phyloP scores from a whole-genome alignment of 2,329 filamentous ascomycete species.

The Fonsecaea monophora region DNA sequence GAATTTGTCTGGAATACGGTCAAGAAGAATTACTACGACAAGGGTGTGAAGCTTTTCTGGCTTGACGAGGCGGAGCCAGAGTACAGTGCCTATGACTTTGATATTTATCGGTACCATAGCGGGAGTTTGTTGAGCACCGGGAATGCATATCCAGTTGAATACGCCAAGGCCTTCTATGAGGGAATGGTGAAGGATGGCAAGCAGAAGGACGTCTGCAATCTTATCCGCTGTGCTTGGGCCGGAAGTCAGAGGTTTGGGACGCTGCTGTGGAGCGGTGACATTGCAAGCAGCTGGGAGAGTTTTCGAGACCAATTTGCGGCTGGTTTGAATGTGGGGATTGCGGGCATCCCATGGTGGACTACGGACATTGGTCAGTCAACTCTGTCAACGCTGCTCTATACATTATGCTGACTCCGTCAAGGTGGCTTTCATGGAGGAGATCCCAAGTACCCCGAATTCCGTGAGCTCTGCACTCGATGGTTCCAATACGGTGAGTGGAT shows the following conservation, averaged over 20 bases:
- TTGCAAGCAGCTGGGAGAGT: conserved; percentile 67
- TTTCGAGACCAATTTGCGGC: conserved; percentile 67
- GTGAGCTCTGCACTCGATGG: conserved; percentile 71
- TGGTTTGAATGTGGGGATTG: conserved; percentile 69
- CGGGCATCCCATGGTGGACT: conserved; percentile 72
- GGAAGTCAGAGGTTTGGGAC: conserved; percentile 69
- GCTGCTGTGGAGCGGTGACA: conserved; percentile 71
- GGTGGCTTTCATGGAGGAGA: conserved; percentile 71
- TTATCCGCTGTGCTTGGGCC: conserved; percentile 64
- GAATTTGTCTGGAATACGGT: conserved; percentile 66
- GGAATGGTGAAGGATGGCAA: conserved; percentile 62
- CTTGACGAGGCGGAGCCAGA: conserved; percentile 74
- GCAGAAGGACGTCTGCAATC: conserved; percentile 59
- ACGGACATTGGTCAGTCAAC: conserved; percentile 63
- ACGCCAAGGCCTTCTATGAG: conserved; percentile 66
- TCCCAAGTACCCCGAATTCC: conserved; percentile 61
- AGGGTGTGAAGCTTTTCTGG: conserved; percentile 71
- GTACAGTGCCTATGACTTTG: conserved; percentile 70
- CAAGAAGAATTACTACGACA: conserved; percentile 66
- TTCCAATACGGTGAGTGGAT: conserved; percentile 68
- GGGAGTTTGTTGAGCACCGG: conserved; percentile 64
- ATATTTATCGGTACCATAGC: conserved; percentile 67
- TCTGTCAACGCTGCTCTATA: conserved; percentile 53
- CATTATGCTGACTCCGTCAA: conserved; percentile 10
- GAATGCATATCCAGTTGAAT: conserved; percentile 66